Base-by-base conservation (phyloP, 768 basidiomycete species). In the Phaffia tasmanica region DNA sequence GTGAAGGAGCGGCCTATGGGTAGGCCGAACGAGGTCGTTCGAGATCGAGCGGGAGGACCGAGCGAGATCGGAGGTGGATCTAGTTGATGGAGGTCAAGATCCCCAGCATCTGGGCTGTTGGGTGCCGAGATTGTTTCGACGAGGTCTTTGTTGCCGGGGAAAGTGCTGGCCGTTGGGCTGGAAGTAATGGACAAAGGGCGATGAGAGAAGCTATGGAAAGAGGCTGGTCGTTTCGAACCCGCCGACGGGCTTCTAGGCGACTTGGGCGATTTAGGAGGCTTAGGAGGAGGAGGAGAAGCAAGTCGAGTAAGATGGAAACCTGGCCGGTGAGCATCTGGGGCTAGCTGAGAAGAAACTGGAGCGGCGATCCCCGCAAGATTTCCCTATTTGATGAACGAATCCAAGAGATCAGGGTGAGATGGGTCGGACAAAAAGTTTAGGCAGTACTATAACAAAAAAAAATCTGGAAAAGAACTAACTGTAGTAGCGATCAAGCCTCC, bases 401-500 rank as follows among this genome's bases (percentile, higher is more conserved):
- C 35, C 53, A 51, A 23, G 29, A 4, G 63, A 46, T 42, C 2
- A 32, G 23, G 5, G 1, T 56, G 8, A 25, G 50, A 29, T 65
- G 46, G 57, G 63, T 32, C n/a, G n/a, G n/a, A n/a, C n/a, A n/a
- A n/a, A n/a, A n/a, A 16, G 15, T 15, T 11, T n/a, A 18, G 9
- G 8, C 23, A 11, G 35, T 42, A 5, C 11, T 5, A 4, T 19
- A 63, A 21, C n/a, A 30, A 46, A 0, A 21, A n/a, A 21, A 55
- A 6, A 1, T 32, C 7, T 1, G n/a, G n/a, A 21, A 47, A 16
- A 21, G 2, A 25, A 67, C 66, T 49, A 47, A 67, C 66, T 0
- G 86, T 84, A 65, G 84, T 83, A 8, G 85, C 82, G 25, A 91
- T 83, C 47, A 90, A 80, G 4, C 86, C 81, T 0, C 85, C 87